Base-by-base conservation (phyloP, 768 basidiomycete genomes). In the Gymnopilus junonius region DNA sequence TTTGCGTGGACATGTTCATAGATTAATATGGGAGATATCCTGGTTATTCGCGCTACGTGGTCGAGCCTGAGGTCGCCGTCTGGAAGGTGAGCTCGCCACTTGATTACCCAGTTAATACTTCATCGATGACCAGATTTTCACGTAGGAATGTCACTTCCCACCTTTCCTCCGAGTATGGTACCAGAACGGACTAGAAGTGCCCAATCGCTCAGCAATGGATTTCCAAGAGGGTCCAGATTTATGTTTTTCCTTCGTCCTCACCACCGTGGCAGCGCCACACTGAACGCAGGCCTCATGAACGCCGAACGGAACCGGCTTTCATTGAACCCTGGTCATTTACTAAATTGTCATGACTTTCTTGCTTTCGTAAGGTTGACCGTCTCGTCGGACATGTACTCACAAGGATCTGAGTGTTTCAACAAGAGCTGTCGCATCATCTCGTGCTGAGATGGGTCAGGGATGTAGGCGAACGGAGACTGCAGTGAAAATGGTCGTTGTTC, bases 271-370 rank as follows among this genome's bases (percentile, higher is more conserved):
- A 51, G n/a, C 31, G 42, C n/a, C 58, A 58, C 29, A 27, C 25
- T 15, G 34, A 40, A n/a, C 8, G 37, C 23, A 58, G 35, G 46
- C 46, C 31, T 35, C 34, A 35, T 48, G 58, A 59, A 51, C 25
- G 32, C 58, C 55, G 61, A 62, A 17, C 61, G 61, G 54, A 25
- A 55, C 61, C 61, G 43, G 61, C 43, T 10, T 62, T 62, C 54
- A 62, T 51, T 8, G 29, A 35, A 56, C 21, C 21, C 17, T 46
- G 32, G 23, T 43, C 7, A 45, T 55, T 35, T 31, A 58, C n/a
- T 34, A 54, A 34, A 54, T 37, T n/a, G 37, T 23, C 54, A 25
- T 55, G 25, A 29, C 23, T 27, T 29, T 21, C n/a, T 37, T 21
- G 34, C 54, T 40, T 55, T 37, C 6, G 37, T 55, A 40, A 55